Evolutionary conservation across 164 flowering plant genomes (phyloP), one percentile per base, ranked within the genome.

Genomic region (Santalum album): DNA sequence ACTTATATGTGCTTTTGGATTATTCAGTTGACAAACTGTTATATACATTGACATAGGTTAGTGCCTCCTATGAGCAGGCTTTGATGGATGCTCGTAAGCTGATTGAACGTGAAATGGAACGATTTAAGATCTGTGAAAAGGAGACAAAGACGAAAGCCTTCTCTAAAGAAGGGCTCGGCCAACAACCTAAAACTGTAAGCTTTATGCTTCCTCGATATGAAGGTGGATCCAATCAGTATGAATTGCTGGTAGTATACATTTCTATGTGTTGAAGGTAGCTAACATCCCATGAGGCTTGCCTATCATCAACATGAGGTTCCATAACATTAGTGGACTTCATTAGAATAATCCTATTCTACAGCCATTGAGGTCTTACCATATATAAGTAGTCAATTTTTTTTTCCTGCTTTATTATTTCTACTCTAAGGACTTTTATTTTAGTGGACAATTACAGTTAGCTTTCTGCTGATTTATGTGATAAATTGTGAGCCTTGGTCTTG

Each of bases 51-150:
- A 80, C 79, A 70, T 77, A 94, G 99, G 92, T 90, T 76, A 90
- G 96, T 85, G 97, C 97, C 69, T 87, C 99, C 70, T 94, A 94
- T 79, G 99, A 94, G 89, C 97, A 94, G 87, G 92, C 96, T 68
- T 78, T 94, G 70, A 71, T 94, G 79, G 99, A 94, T 84, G 90
- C 99, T 61, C 95, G 99, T 7, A 94, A 94, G 72, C 80, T 59
- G 25, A 94, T 94, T 55, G 99, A 94, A 69, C 83, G 91, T 36
- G 99, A 94, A 76, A 94, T 94, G 99, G 99, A 94, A 74, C 70
- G 99, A 50, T 94, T 94, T 73, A 94, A 94, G 73, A 82, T 94
- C 17, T 94, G 99, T 55, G 99, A 94, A 65, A 94, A 94, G 70
- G 99, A 94, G 66, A 94, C 99, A 5, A 94, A 94, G 76, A 94